These are phyloP conservation scores for Diaporthe caulivora DNA, from an alignment of 2,329 filamentous ascomycete genomes.

Conservation along the genomic window DNA sequence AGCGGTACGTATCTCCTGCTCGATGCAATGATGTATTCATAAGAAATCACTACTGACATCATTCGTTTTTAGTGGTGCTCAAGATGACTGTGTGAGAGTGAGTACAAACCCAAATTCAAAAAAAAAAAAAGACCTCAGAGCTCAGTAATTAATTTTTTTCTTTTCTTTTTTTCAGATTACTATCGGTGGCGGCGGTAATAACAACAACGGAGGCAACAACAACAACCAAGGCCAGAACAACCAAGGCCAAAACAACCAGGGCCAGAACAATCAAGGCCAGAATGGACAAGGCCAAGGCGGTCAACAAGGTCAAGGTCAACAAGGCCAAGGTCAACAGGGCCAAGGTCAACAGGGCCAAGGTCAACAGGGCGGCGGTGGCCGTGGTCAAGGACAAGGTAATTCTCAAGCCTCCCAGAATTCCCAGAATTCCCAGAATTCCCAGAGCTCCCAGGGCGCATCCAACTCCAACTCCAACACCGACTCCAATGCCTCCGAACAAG, in stretches of 20 bases:
- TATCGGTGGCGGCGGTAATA: constrained; percentile 31
- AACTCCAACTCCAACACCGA: constrained; percentile 26
- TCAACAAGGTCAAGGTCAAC: constrained; percentile 34
- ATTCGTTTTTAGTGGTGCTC: constrained; percentile 60
- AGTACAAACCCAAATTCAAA: background rate
- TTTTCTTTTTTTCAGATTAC: constrained; percentile 31
- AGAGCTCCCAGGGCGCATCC: constrained; percentile 17
- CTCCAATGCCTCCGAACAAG: constrained; percentile 26
- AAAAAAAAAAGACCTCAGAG: background rate
- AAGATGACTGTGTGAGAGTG: constrained; percentile 75
- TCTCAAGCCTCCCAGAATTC: constrained; percentile 22
- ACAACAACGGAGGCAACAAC: constrained; percentile 42
- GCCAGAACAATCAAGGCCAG: constrained; percentile 7
- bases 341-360: background rate
- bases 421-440: constrained; percentile 18
- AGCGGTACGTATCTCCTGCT: constrained; percentile 51
- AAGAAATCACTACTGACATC: background rate
- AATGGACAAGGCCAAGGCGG: constrained; percentile 18
- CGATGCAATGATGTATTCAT: too few relatives aligned
- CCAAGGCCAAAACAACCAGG: constrained; percentile 38
- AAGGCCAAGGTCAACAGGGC: background rate
- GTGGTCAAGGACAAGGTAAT: constrained; percentile 33
- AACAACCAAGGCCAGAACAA: constrained; percentile 41
- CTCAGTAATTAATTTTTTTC: background rate
- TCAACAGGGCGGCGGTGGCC: constrained; percentile 6